Base-by-base conservation (phyloP, 495 filamentous ascomycete genomes). In the Penicillium simplicissimum region DNA sequence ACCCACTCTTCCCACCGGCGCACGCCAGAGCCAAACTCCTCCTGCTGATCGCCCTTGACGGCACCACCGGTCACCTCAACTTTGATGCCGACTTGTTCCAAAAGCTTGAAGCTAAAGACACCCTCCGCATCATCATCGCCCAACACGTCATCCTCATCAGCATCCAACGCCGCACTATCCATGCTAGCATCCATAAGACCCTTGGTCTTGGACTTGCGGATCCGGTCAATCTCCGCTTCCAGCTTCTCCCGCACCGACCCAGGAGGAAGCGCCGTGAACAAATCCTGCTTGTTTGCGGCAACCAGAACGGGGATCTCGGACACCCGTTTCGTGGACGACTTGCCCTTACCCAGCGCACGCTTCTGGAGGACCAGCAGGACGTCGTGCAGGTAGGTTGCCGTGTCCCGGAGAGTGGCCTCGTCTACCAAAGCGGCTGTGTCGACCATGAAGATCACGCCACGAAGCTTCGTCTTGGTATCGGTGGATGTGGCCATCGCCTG, bases 1-100 rank as follows among this genome's bases (percentile, higher is more conserved):
- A 98, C 86, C 96, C 96, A 98, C 60, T 85, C 84, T 82, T 92
- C 94, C 92, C 93, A 97, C 69, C 83, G 87, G 55, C 87, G 83
- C 6, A 91, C 87, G 17, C 87, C 85, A 15, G 86, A 82, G 19
- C 84, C 87, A 55, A 68, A 51, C 21, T 80, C 70, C 49, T 74
- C 75, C 52, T 77, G 73, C 19, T 89, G 87, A 33, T 82, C 84
- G n/a, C 86, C 88, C 40, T 87, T 72, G 25, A 92, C 88, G 73
- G 87, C 91, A 3, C 93, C 93, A 17, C 92, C 90, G 25, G 87
- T 71, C 23, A 98, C 88, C 37, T 89, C 86, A 25, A 98, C 87
- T 61, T 85, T 80, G 35, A 96, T 53, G 13, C 79, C 84, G 63
- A 91, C 90, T 66, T 96, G 90, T 62, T 90, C 83, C 85, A 98